These are phyloP conservation scores for Thoreauomyces humboldtii DNA, from an alignment of 192 early-diverging fungal species.

Conservation along the genomic window DNA sequence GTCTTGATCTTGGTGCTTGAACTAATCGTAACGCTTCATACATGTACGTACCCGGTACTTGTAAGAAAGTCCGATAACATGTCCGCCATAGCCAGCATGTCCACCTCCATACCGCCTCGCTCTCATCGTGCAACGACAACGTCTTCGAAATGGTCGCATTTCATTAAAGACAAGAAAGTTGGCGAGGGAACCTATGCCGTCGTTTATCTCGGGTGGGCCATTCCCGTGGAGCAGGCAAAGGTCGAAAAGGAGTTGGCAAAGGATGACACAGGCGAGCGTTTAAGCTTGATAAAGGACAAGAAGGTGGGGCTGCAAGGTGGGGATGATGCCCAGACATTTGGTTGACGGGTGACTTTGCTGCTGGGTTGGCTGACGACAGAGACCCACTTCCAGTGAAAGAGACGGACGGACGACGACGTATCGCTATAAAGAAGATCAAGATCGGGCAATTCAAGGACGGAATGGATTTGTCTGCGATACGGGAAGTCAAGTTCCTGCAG, in stretches of 20 bases:
- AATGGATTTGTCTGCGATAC: conserved; percentile 91
- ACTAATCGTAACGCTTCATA: too few relatives aligned
- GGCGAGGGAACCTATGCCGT: conserved; percentile 97
- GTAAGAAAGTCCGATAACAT: too few relatives aligned
- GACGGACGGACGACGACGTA: conserved; percentile 59
- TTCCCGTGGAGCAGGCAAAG: conserved; percentile 10
- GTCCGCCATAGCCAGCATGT: too few relatives aligned
- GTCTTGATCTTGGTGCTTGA: too few relatives aligned
- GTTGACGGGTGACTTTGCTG: too few relatives aligned
- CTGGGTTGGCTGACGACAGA: too few relatives aligned
- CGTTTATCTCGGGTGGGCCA: conserved; percentile 74
- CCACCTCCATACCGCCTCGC: not conserved
- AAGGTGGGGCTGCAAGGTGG: conserved; percentile 28
- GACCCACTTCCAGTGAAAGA: conserved; percentile 56
- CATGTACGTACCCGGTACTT: too few relatives aligned
- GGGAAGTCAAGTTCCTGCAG: conserved; percentile 90
- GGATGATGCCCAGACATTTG: too few relatives aligned
- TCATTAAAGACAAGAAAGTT: conserved; percentile 84
- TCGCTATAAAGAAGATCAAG: conserved; percentile 99
- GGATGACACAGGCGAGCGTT: conserved; percentile 20
- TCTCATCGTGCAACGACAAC: conserved; percentile 6
- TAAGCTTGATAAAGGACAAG: conserved; percentile 6
- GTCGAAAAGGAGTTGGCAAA: conserved; percentile 7
- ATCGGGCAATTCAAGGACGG: conserved; percentile 89
- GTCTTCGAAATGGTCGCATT: conserved; percentile 39